Conservation (phyloP, 2,329 filamentous ascomycete species). For the Pseudogymnoascus sp. region DNA sequence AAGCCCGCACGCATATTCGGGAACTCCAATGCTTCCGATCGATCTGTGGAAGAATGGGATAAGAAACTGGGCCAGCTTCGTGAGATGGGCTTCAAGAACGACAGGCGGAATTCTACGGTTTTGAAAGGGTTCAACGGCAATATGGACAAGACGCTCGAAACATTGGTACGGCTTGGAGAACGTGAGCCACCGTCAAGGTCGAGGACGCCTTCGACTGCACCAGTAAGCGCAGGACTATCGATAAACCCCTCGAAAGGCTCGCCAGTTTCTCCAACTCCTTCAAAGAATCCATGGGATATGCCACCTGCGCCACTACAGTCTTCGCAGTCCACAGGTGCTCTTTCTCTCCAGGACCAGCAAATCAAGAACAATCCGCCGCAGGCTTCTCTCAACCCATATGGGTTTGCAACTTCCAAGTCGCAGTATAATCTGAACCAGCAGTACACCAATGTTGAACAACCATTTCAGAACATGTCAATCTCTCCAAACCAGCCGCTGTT, state of each 20-base stretch:
- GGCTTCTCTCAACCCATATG: constrained; percentile 47
- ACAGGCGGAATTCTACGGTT: constrained; percentile 71
- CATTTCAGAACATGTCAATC: constrained; percentile 70
- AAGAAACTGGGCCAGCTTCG: constrained; percentile 68
- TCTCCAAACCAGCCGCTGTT: constrained; percentile 55
- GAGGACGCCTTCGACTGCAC: constrained; percentile 44
- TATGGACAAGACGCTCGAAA: constrained; percentile 77
- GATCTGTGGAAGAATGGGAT: constrained; percentile 47
- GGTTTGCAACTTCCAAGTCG: constrained; percentile 37
- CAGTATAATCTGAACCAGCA: constrained; percentile 34
- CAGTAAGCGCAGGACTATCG: constrained; percentile 23
- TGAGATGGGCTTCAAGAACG: constrained; percentile 89
- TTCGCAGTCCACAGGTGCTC: constrained; percentile 56
- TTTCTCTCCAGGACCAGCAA: constrained; percentile 52
- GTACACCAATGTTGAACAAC: constrained; percentile 41
- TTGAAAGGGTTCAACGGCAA: constrained; percentile 79
- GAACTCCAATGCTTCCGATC: constrained; percentile 52
- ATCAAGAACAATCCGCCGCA: constrained; percentile 25
- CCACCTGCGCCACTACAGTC: constrained; percentile 49
- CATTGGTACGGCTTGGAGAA: constrained; percentile 75
- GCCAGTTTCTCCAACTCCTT: constrained; percentile 25
- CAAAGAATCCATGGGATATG: constrained; percentile 63
- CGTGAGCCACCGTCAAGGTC: constrained; percentile 42
- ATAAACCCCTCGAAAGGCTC: constrained; percentile 22
- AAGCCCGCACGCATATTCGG: constrained; percentile 66